A percentile compares a stretch with the other conserved stretches of the same genome.
These are phyloP conservation scores for Meyerozyma smithsonii DNA, from an alignment of 1,139 yeast genomes.

Conservation along the genomic window DNA sequence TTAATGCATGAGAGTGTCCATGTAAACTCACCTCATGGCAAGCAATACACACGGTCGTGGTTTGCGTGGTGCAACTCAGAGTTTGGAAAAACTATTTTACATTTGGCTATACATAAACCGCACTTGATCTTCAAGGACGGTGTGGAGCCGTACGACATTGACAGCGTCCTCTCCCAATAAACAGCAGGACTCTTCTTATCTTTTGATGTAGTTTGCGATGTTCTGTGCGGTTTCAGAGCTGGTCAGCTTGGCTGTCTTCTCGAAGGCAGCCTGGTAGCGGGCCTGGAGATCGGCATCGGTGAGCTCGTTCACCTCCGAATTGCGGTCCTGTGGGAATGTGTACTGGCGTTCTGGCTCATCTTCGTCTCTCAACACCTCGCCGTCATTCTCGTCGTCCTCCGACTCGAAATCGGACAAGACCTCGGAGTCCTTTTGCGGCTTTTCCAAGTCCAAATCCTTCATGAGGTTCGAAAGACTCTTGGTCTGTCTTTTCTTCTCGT, in stretches of 20 bases:
- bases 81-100: conserved; percentile 77
- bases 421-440: conserved; percentile 45
- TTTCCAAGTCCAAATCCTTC: conserved; percentile 69
- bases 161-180: conserved; percentile 14
- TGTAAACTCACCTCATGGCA: conserved; percentile 51
- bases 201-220: conserved; percentile 58
- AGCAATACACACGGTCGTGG: conserved; percentile 69
- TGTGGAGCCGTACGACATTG: conserved; percentile 25
- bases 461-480: conserved; percentile 67
- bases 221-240: conserved; percentile 65
- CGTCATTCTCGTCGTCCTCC: conserved; percentile 56
- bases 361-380: conserved; percentile 59
- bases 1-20: conserved; percentile 80
- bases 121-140: conserved; percentile 55
- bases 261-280: conserved; percentile 70
- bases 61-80: conserved; percentile 95
- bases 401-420: conserved; percentile 55
- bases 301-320: conserved; percentile 50
- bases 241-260: conserved; percentile 55
- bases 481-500: conserved; percentile 69
- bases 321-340: conserved; percentile 69
- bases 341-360: conserved; percentile 67
- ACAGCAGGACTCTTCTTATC: conserved; percentile 2
- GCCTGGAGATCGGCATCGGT: conserved; percentile 56
- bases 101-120: conserved; percentile 71